Evolutionary conservation across 129 eudicot genomes (phyloP).

Genomic region (Cynara cardunculus): DNA sequence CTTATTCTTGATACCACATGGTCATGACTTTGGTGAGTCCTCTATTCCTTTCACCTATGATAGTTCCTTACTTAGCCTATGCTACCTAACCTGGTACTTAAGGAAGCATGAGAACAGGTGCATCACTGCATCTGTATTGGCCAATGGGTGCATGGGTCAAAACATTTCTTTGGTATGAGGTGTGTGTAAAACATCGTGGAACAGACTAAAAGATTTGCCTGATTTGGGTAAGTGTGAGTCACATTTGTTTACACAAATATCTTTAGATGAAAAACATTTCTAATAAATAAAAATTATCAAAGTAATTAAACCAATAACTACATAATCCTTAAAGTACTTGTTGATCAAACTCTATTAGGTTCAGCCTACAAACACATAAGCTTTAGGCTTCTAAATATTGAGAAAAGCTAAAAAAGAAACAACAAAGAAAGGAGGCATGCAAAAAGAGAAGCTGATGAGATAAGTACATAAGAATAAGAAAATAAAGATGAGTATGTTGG

Average conservation of each 20-base stretch:
- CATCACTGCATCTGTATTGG: not conserved
- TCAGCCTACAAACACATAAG: not conserved
- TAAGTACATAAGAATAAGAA: not conserved
- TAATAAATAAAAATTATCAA: not conserved
- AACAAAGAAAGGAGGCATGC: not conserved
- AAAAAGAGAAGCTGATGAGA: not conserved
- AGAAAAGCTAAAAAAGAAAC: slow-evolving; percentile 4
- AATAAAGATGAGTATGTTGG: not conserved
- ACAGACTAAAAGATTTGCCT: not conserved
- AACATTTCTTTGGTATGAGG: not conserved
- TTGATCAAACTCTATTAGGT: not conserved
- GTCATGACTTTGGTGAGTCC: not conserved
- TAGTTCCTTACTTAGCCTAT: not conserved
- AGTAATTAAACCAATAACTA: not conserved
- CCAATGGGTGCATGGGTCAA: not conserved
- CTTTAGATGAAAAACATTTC: not conserved
- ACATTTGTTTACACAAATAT: not conserved
- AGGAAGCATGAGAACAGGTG: not conserved
- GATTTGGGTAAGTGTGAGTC: not conserved
- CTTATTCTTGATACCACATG: not conserved
- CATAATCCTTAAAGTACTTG: slow-evolving; percentile 2
- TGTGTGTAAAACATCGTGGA: not conserved
- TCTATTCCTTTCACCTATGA: not conserved
- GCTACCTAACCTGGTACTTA: not conserved
- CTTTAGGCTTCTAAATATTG: not conserved